A percentile compares a stretch with the other conserved stretches of the same genome.
These are phyloP conservation scores for Xylaria multiplex DNA, from an alignment of 2,329 filamentous ascomycete species.

Conservation along the genomic window DNA sequence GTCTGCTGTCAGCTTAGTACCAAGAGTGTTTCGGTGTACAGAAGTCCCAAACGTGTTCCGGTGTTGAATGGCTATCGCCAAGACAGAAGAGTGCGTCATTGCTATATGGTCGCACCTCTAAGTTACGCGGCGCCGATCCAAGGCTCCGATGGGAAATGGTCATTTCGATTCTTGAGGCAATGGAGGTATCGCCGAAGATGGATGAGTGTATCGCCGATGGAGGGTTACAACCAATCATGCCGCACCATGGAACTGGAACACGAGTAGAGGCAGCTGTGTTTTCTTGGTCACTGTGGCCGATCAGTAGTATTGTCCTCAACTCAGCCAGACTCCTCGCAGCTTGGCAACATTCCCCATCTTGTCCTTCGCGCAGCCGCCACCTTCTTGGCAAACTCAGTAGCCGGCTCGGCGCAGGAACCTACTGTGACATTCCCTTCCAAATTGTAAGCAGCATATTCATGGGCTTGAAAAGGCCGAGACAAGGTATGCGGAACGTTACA, in stretches of 20 bases:
- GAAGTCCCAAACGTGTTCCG: background rate
- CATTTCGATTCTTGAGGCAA: constrained; percentile 12
- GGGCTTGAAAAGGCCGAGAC: constrained; percentile 28
- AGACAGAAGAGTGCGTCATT: constrained; percentile 28
- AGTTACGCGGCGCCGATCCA: constrained; percentile 15
- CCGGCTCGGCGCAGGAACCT: constrained; percentile 29
- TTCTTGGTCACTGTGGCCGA: constrained; percentile 20
- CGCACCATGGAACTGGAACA: constrained; percentile 21
- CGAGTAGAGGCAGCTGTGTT: constrained; percentile 10
- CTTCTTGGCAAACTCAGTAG: constrained; percentile 34
- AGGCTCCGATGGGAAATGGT: constrained; percentile 4
- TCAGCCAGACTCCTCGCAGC: constrained; percentile 29
- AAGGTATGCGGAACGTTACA: constrained; percentile 33
- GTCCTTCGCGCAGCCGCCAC: constrained; percentile 32
- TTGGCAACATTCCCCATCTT: constrained; percentile 35
- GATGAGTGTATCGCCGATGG: constrained; percentile 25
- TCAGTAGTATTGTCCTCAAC: constrained; percentile 27
- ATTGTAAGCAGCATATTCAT: constrained; percentile 15
- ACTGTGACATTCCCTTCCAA: constrained; percentile 15
- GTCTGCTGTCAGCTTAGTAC: constrained; percentile 28
- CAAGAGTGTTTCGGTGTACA: constrained; percentile 9
- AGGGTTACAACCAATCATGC: constrained; percentile 18
- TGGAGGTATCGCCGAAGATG: constrained; percentile 23
- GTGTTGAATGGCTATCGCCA: constrained; percentile 13
- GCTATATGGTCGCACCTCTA: background rate